Conservation (phyloP, 176 grass and related monocot species). For the Carex scoparia region DNA sequence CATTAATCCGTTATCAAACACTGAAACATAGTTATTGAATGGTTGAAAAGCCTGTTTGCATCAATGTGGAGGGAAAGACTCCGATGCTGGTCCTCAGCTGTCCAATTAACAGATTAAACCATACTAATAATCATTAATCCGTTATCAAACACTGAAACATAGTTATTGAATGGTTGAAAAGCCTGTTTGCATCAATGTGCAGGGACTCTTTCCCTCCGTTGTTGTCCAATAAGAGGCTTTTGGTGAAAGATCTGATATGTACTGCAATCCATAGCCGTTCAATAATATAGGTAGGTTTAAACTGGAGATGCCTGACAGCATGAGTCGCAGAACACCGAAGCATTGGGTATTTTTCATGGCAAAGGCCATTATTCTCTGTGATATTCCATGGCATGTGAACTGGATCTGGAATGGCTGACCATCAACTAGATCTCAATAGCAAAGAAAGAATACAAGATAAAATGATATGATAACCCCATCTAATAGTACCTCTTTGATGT, state of each 20-base stretch:
- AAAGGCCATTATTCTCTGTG: background rate
- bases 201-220: background rate
- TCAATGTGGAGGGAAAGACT: too few relatives aligned
- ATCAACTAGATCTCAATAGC: background rate
- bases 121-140: background rate
- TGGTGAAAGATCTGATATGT: background rate
- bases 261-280: background rate
- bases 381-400: background rate
- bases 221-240: background rate
- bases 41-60: background rate
- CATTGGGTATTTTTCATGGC: background rate
- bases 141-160: background rate
- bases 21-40: background rate
- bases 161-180: background rate
- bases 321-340: too few relatives aligned
- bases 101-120: background rate
- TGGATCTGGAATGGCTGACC: background rate
- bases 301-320: too few relatives aligned
- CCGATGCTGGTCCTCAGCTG: background rate
- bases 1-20: background rate
- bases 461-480: background rate
- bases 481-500: too few relatives aligned
- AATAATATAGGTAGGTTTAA: too few relatives aligned
- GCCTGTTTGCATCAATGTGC: background rate
- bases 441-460: background rate